These are phyloP conservation scores for Alternaria hordeiaustralica DNA, from an alignment of 2,329 filamentous ascomycete species.

Conservation along the genomic window DNA sequence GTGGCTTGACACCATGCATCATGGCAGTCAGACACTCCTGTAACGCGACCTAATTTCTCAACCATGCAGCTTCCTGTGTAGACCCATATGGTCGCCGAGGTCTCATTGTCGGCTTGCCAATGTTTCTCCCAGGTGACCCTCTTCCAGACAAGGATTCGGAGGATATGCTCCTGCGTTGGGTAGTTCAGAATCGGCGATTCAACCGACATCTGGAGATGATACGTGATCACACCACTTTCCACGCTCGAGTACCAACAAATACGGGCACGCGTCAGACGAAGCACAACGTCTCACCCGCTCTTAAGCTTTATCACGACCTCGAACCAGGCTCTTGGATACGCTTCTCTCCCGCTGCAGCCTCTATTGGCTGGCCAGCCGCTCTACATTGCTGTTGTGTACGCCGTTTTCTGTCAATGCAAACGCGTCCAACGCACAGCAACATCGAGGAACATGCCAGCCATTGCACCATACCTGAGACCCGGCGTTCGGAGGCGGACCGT, in stretches of 20 bases:
- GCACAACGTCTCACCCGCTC: slow-evolving; percentile 24
- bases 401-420: slow-evolving; percentile 47
- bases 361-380: slow-evolving; percentile 23
- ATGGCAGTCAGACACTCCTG: slow-evolving; percentile 31
- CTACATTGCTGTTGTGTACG: slow-evolving; percentile 35
- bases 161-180: not conserved
- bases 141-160: slow-evolving; percentile 6
- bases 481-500: slow-evolving; percentile 24
- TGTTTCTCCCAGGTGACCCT: slow-evolving; percentile 6
- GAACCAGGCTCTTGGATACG: slow-evolving; percentile 37
- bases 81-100: slow-evolving; percentile 19
- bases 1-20: slow-evolving; percentile 25
- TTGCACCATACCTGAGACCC: slow-evolving; percentile 20
- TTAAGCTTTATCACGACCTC: slow-evolving; percentile 10
- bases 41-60: slow-evolving; percentile 19
- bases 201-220: not conserved
- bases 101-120: slow-evolving; percentile 12
- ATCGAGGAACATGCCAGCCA: slow-evolving; percentile 17
- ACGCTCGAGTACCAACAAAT: not conserved
- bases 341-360: slow-evolving; percentile 8
- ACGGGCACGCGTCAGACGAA: slow-evolving; percentile 17
- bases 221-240: slow-evolving; percentile 4
- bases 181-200: not conserved
- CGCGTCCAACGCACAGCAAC: slow-evolving; percentile 26
- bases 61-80: slow-evolving; percentile 17